Evolutionary conservation across 768 basidiomycete species (phyloP), one percentile per base, ranked within the genome.

Genomic region (Lactarius quietus): DNA sequence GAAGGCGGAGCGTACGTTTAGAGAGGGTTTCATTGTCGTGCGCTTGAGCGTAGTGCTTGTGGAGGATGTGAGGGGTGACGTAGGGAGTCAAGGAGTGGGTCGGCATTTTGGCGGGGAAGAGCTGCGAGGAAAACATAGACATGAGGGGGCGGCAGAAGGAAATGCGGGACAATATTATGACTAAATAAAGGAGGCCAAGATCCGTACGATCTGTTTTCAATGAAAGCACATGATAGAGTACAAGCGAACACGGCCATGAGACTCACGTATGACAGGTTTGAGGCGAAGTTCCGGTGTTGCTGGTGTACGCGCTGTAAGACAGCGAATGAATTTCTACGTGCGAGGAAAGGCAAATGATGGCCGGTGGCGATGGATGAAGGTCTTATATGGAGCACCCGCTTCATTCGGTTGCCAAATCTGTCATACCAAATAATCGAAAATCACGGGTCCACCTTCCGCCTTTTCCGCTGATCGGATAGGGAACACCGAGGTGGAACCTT

Each of bases 1-100:
- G 23, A 15, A 33, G 62, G n/a, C 36, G 29, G 8, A 5, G 80
- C 86, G 69, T 78, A 90, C 89, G 80, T 33, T 80, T 83, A 65
- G 81, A 82, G 66, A 78, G 79, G 63, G 78, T 76, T 75, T 92
- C 89, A 65, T 82, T 77, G 76, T 92, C 90, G 69, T 81, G 79
- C 2, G 85, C 79, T 73, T 92, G 89, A 3, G 91, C 89, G 77
- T 93, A 93, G 78, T 90, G 77, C 75, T 87, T 90, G 82, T 92
- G 91, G 74, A 91, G 87, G 78, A 93, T 93, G 76, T 92, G 90
- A 38, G 92, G 92, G 68, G 92, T 93, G 59, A 92, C 89, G 74
- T 93, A 91, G 71, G 91, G 92, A 10, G 91, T 92, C 51, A 87
- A 83, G 74, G 87, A 84, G 58, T 85, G 79, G 74, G 84, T 81